phyloP scores from a whole-genome alignment of 768 basidiomycete species.

The Tulasnella sp. region DNA sequence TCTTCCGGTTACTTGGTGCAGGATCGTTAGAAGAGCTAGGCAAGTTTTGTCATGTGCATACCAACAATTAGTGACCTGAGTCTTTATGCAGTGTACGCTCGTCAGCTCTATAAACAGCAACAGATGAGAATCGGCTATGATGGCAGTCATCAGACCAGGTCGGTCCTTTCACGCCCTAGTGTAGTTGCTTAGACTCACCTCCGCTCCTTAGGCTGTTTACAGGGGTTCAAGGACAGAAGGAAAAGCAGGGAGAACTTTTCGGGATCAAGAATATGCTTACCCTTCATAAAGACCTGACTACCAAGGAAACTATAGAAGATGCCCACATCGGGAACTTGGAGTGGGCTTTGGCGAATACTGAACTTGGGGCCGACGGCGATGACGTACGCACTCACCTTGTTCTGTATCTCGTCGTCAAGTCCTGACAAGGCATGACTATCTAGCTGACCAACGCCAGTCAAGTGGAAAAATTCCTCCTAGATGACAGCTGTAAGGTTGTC shows the following conservation, averaged over 20 bases:
- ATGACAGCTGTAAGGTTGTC: constrained; percentile 47
- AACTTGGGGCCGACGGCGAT: constrained; percentile 39
- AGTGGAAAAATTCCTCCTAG: constrained; percentile 65
- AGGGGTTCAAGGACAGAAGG: constrained; percentile 74
- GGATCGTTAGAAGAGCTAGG: constrained; percentile 47
- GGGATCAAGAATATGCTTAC: constrained; percentile 83
- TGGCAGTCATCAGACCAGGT: constrained; percentile 78
- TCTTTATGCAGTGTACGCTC: constrained; percentile 61
- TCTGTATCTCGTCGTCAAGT: neutral
- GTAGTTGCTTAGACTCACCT: neutral
- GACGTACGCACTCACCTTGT: constrained; percentile 30
- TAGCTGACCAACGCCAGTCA: constrained; percentile 31
- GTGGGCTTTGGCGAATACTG: constrained; percentile 72
- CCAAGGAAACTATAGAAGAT: constrained; percentile 81
- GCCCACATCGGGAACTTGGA: constrained; percentile 70
- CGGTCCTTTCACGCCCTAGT: constrained; percentile 16
- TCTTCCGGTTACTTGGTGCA: constrained; percentile 78
- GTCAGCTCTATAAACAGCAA: constrained; percentile 90
- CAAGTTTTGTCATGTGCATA: neutral
- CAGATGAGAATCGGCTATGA: constrained; percentile 89
- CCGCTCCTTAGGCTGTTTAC: constrained; percentile 62
- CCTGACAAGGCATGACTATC: neutral
- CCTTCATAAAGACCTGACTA: constrained; percentile 61
- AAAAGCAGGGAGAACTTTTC: constrained; percentile 75
- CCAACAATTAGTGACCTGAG: neutral